Base-by-base conservation (phyloP, 2,329 filamentous ascomycete genomes). In the Pezicula rhizophila region DNA sequence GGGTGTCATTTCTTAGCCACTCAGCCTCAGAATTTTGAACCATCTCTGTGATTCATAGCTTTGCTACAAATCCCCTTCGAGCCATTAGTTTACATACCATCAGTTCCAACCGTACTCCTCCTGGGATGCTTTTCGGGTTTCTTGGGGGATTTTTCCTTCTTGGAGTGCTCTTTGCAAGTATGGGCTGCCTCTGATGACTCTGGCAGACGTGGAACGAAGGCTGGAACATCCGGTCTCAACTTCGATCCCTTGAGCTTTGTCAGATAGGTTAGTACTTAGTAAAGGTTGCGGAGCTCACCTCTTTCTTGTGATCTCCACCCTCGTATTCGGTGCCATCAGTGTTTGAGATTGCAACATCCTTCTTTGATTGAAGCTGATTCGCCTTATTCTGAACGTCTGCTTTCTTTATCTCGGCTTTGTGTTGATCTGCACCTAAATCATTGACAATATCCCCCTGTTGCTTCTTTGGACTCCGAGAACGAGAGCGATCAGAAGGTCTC, bases 141-240 rank as follows among this genome's bases (percentile, higher is more conserved):
- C 46, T 57, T 62, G 26, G 56, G 57, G 18, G 43, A 44, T 18
- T 56, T 58, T 4, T 44, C 33, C 34, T 57, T 54, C 50, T 57
- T 58, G 18, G 48, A 14, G 11, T 10, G 34, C 17, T 47, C 37
- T 34, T 54, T 57, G 20, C 25, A 31, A 11, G 34, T 17, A n/a
- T 52, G 39, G 26, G 46, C 40, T 39, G 50, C 33, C 28, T 31
- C 25, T 23, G 39, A 43, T 14, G 35, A 15, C 14, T 50, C 52
- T 7, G 50, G 38, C 28, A 34, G 40, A 43, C 45, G 40, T 17
- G 68, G 68, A 39, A 71, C 51, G 51, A 70, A 70, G 48, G 67
- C 67, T 14, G 67, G 67, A n/a, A 67, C 67, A 46, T 70, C 66
- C 7, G 68, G 63, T 52, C 69, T 71, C 47, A 64, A 49, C 37